These are phyloP conservation scores for Boletus sp. DNA, from an alignment of 1,284 basidiomycete genomes.

Conservation along the genomic window DNA sequence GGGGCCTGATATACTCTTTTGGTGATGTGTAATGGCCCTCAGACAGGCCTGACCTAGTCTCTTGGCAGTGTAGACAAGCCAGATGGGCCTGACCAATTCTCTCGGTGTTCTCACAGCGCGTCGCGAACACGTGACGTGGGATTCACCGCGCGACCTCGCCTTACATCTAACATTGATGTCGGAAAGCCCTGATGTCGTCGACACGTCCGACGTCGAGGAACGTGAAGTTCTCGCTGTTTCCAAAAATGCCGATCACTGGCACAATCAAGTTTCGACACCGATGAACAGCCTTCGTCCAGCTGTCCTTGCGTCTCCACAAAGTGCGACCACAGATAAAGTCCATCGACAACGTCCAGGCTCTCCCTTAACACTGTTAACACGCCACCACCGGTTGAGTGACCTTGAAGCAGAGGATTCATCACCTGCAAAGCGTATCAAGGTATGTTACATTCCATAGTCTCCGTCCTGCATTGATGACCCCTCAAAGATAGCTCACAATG, in stretches of 20 bases:
- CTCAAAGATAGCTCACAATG: conserved; percentile 21
- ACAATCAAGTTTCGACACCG: not conserved
- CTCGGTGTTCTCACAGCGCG: too few relatives aligned
- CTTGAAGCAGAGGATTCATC: conserved; percentile 17
- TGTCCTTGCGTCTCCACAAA: conserved; percentile 4
- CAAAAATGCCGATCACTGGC: not conserved
- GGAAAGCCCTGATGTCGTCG: conserved; percentile 45
- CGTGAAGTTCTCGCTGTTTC: conserved; percentile 37
- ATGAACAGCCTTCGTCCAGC: not conserved
- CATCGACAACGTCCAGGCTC: not conserved
- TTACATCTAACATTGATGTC: conserved; percentile 1
- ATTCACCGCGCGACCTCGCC: not conserved
- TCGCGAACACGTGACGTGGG: conserved; percentile 26
- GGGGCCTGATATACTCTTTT: too few relatives aligned
- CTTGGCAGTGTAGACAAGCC: too few relatives aligned
- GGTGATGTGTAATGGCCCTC: too few relatives aligned
- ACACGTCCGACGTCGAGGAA: conserved; percentile 60
- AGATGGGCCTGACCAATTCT: too few relatives aligned
- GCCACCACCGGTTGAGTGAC: conserved; percentile 4
- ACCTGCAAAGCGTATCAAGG: conserved; percentile 33
- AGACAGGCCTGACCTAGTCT: too few relatives aligned
- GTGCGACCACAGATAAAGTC: not conserved
- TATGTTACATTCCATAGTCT: conserved; percentile 8
- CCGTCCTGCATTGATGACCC: conserved; percentile 12
- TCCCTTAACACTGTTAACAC: not conserved